phyloP scores from a whole-genome alignment of 352 stramenopile species.

The Pythium oligandrum region DNA sequence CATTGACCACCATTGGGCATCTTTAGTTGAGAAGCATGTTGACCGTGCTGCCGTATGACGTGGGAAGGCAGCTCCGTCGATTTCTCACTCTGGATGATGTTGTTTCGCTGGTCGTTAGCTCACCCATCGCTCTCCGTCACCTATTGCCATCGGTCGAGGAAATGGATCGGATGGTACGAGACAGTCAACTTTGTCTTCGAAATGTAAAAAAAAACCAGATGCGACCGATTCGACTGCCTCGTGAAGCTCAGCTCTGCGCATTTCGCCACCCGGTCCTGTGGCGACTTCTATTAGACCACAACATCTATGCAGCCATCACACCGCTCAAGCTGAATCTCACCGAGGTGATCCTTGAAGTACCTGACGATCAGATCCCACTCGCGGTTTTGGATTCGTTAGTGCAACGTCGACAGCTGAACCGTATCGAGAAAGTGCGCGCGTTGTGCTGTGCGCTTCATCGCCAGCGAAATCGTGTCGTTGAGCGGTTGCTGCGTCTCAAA shows the following conservation, averaged over 20 bases:
- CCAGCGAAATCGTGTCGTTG: constrained; percentile 3
- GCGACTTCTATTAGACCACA: constrained; percentile 5
- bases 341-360: constrained; percentile 5
- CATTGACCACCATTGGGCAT: background rate
- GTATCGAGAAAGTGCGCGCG: background rate
- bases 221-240: background rate
- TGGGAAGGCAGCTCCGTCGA: constrained; percentile 4
- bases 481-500: constrained; percentile 2
- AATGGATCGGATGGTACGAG: constrained; percentile 3
- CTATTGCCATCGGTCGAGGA: constrained; percentile 5
- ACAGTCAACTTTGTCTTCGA: constrained; percentile 1
- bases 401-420: constrained; percentile 13
- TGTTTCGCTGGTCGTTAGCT: constrained; percentile 5
- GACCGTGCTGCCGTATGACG: constrained; percentile 6
- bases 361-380: constrained; percentile 3
- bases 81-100: constrained; percentile 13
- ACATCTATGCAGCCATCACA: constrained; percentile 1
- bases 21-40: background rate
- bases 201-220: background rate
- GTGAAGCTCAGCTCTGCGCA: background rate
- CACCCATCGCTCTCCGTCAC: background rate
- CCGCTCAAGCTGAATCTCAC: constrained; percentile 3
- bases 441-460: constrained; percentile 3
- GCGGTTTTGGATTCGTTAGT: constrained; percentile 6
- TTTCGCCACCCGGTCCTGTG: constrained; percentile 7